Evolutionary conservation across 2,329 filamentous ascomycete species (phyloP).

Genomic region (Beauveria varroae): DNA sequence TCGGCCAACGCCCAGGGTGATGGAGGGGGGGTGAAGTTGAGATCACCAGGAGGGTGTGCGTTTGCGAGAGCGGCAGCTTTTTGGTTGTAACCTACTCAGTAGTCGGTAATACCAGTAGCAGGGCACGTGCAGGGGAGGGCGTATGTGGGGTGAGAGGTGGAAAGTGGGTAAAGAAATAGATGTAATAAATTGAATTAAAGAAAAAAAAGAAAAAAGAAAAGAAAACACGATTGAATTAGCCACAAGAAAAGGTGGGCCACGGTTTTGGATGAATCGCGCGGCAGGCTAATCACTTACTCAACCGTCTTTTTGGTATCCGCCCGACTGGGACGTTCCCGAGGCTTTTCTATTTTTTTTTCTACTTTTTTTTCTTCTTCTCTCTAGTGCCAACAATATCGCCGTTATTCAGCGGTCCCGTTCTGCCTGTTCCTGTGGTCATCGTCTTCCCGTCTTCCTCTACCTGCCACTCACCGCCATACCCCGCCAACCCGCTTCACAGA

Average conservation of each 20-base stretch:
- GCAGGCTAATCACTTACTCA: not conserved
- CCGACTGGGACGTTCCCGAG: not conserved
- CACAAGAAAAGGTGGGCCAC: not conserved
- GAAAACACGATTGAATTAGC: not conserved
- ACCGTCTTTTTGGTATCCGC: too few relatives aligned
- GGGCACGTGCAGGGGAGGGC: not conserved
- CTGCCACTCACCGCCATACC: too few relatives aligned
- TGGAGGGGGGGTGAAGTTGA: not conserved
- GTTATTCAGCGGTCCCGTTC: too few relatives aligned
- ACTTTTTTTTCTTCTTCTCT: not conserved
- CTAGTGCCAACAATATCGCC: too few relatives aligned
- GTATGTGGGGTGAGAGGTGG: not conserved
- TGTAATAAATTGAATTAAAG: not conserved
- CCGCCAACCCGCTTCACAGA: too few relatives aligned
- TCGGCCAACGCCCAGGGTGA: not conserved
- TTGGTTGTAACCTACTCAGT: too few relatives aligned
- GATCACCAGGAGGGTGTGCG: too few relatives aligned
- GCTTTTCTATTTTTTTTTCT: not conserved
- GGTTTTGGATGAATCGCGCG: conserved; percentile 3
- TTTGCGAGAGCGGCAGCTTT: too few relatives aligned
- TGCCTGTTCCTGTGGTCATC: too few relatives aligned
- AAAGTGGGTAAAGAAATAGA: not conserved
- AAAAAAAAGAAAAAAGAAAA: not conserved
- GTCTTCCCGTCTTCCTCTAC: too few relatives aligned
- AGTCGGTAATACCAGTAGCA: too few relatives aligned